phyloP scores from a whole-genome alignment of 805 yeast species.

The Lipomyces orientalis region DNA sequence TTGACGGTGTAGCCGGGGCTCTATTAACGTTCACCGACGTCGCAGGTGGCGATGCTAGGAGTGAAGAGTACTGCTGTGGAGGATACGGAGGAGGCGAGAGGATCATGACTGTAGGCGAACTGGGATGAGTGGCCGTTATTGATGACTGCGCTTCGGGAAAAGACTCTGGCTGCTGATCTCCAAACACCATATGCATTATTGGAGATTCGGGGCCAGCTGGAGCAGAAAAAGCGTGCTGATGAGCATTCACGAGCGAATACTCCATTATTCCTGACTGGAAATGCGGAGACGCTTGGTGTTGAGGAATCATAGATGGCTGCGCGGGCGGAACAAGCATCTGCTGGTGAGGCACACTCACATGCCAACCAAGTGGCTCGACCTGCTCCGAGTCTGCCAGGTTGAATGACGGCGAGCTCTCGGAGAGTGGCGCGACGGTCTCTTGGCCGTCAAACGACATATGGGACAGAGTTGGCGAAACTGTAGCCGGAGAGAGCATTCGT shows the following conservation, averaged over 20 bases:
- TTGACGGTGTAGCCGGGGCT: background rate
- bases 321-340: background rate
- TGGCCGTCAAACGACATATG: background rate
- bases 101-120: background rate
- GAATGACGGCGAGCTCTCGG: background rate
- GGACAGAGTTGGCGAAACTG: background rate
- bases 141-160: background rate
- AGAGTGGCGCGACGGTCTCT: background rate
- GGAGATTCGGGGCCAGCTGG: background rate
- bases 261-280: background rate
- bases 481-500: background rate
- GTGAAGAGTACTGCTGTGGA: background rate
- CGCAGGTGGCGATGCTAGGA: background rate
- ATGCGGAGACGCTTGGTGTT: background rate
- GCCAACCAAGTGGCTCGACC: background rate
- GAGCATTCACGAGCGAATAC: background rate
- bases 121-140: background rate
- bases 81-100: background rate
- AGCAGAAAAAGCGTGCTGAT: background rate
- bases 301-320: background rate
- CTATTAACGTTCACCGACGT: background rate
- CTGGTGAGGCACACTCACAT: background rate
- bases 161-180: background rate
- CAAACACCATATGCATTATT: background rate
- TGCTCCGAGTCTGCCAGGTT: background rate